Percentiles rank a stretch among this genome's conserved stretches.
Evolutionary conservation across 306 rosid genomes (phyloP).

Genomic region (Cucumis sativus): DNA sequence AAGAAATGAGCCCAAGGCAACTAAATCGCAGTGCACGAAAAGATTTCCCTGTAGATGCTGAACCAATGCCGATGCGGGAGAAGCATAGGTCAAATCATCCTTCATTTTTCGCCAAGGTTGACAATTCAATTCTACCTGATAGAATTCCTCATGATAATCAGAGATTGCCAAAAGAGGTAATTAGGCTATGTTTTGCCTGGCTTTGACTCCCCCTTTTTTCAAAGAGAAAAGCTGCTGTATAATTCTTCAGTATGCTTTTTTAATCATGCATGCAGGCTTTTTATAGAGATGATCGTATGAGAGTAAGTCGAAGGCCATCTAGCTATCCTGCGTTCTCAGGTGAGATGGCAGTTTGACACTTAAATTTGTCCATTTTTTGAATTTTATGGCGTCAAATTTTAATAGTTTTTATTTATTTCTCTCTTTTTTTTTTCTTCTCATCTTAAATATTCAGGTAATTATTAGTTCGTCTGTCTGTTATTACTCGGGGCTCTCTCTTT

Average conservation of each 20-base stretch:
- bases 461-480: not conserved
- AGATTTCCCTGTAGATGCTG: conserved; percentile 66
- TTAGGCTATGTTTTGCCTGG: conserved; percentile 11
- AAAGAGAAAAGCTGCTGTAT: not conserved
- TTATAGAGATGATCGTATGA: conserved; percentile 74
- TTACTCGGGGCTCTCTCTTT: not conserved
- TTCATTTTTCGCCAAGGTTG: conserved; percentile 63
- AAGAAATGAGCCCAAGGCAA: conserved; percentile 79
- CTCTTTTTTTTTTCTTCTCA: not conserved
- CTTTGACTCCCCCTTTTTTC: not conserved
- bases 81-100: conserved; percentile 63
- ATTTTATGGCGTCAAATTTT: not conserved
- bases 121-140: conserved; percentile 53
- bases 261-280: conserved; percentile 46
- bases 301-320: conserved; percentile 46
- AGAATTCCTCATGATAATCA: conserved; percentile 61
- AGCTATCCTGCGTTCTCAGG: conserved; percentile 59
- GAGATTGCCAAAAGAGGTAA: conserved; percentile 75
- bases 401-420: not conserved
- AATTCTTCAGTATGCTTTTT: not conserved
- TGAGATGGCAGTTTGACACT: conserved; percentile 24
- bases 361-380: not conserved
- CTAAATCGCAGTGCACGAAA: conserved; percentile 39
- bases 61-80: conserved; percentile 57
- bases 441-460: not conserved